Conservation (phyloP, 345 rosid species). For the Carallia pectinifolia region DNA sequence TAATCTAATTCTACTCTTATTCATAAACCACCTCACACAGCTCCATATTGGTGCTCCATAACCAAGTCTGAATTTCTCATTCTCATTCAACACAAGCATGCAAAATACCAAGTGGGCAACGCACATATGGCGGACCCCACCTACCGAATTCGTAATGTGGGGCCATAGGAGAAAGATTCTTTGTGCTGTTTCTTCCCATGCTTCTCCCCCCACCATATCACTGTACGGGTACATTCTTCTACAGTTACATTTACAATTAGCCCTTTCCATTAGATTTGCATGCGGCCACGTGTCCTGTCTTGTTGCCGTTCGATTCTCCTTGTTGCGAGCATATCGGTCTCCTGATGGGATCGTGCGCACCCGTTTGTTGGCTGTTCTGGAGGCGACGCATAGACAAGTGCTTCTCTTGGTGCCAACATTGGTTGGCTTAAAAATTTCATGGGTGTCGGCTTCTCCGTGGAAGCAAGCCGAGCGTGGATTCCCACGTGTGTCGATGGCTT, state of each 20-base stretch:
- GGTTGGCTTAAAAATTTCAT: not conserved
- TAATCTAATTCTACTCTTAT: too few species aligned
- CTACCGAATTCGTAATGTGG: slow-evolving; percentile 1
- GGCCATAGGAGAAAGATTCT: slow-evolving; percentile 32
- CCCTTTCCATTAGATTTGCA: too few species aligned
- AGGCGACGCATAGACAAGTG: slow-evolving; percentile 37
- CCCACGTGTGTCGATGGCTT: slow-evolving; percentile 3
- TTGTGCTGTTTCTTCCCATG: slow-evolving; percentile 31
- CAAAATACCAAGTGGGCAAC: slow-evolving; percentile 19
- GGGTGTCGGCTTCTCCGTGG: too few species aligned
- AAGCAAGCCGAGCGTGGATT: not conserved
- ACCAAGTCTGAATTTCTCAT: too few species aligned
- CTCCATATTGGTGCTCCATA: too few species aligned
- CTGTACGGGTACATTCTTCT: too few species aligned
- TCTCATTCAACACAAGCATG: slow-evolving; percentile 15
- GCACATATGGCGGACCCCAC: not conserved
- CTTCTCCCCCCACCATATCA: slow-evolving; percentile 35
- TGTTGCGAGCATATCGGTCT: not conserved
- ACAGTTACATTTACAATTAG: too few species aligned
- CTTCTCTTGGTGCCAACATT: not conserved
- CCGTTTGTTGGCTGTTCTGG: slow-evolving; percentile 43
- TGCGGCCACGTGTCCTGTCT: slow-evolving; percentile 51
- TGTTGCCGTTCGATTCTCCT: slow-evolving; percentile 28
- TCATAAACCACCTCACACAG: too few species aligned
- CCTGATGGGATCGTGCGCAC: slow-evolving; percentile 27